Percentiles rank a stretch among this genome's conserved stretches.
Evolutionary conservation across 176 grass and related monocot genomes (phyloP).

Genomic region (Phyllostachys edulis): DNA sequence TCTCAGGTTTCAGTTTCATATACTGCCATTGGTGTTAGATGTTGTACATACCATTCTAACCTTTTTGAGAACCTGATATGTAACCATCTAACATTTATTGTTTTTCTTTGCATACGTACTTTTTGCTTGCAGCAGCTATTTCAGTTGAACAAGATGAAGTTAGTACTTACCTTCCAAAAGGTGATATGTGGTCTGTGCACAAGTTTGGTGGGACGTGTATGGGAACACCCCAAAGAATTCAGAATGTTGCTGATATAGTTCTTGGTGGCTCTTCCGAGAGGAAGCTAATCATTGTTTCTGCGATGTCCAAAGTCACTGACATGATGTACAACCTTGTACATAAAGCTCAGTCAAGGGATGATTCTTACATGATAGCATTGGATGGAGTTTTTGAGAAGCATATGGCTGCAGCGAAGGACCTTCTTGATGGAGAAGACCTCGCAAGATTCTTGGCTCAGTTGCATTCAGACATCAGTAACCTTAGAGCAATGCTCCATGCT

Average conservation of each 20-base stretch:
- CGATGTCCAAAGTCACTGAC: conserved; percentile 99
- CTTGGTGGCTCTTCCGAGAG: conserved; percentile 78
- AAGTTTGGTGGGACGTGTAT: conserved; percentile 99
- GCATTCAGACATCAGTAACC: conserved; percentile 77
- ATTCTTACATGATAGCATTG: conserved; percentile 65
- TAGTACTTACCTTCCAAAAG: conserved; percentile 60
- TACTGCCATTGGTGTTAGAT: background rate
- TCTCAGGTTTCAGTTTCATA: background rate
- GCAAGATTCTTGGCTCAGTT: conserved; percentile 81
- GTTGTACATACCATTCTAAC: background rate
- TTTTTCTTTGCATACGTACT: conserved; percentile 6
- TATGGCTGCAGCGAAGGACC: conserved; percentile 73
- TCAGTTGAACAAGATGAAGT: conserved; percentile 67
- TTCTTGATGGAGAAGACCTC: conserved; percentile 91
- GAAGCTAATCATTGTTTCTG: conserved; percentile 93
- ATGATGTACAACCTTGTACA: conserved; percentile 91
- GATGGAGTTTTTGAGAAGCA: conserved; percentile 91
- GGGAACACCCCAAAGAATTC: conserved; percentile 86
- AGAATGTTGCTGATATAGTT: conserved; percentile 86
- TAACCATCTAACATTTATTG: conserved; percentile 18
- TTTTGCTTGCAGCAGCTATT: conserved; percentile 52
- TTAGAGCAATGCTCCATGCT: conserved; percentile 90
- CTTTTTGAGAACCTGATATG: background rate
- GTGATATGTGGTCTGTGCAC: conserved; percentile 98
- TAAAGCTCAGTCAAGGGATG: conserved; percentile 88